Base-by-base conservation (phyloP, 805 yeast genomes). In the Soucietia sequanensis region DNA sequence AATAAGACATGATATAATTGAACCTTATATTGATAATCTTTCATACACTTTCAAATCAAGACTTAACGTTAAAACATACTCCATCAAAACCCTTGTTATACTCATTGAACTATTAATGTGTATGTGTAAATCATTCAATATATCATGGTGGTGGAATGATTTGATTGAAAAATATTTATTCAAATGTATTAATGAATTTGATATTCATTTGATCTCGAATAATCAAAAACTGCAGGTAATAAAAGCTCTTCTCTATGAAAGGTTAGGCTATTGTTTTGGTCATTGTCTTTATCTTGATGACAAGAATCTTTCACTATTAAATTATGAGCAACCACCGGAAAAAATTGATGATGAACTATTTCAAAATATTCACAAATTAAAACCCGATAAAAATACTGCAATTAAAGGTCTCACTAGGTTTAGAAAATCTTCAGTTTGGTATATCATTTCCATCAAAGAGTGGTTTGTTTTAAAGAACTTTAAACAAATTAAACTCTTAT, bases 391-490 rank as follows among this genome's bases (percentile, higher is more conserved):
- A 22, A 52, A 69, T 33, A 60, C 65, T 4, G 62, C 68, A 0
- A 53, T 72, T 23, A 81, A 46, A 16, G 71, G 91, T 0, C 55
- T 77, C 14, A 76, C 84, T 2, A 66, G 95, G 38, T 60, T 60
- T 33, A 71, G 97, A 35, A 88, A 88, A 52, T 78, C 89, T 1
- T 77, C 86, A 0, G 68, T 90, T 19, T 89, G 95, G 87, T 72
- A 74, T 44, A 54, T 89, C 18, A 54, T 89, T 18, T 81, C 96
- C 0, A 82, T 88, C 5, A 75, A 75, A 37, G 85, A 84, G 51
- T 80, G 95, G 84, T 37, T 56, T 10, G 39, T 42, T 11, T 43
- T 65, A 13, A 51, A 58, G 14, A 54, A 60, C 33, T 25, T 41
- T 21, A 33, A 42, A 4, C 69, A 65, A 38, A 49, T 61, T 6